phyloP scores from a whole-genome alignment of 345 rosid species.

The Microcos paniculata region DNA sequence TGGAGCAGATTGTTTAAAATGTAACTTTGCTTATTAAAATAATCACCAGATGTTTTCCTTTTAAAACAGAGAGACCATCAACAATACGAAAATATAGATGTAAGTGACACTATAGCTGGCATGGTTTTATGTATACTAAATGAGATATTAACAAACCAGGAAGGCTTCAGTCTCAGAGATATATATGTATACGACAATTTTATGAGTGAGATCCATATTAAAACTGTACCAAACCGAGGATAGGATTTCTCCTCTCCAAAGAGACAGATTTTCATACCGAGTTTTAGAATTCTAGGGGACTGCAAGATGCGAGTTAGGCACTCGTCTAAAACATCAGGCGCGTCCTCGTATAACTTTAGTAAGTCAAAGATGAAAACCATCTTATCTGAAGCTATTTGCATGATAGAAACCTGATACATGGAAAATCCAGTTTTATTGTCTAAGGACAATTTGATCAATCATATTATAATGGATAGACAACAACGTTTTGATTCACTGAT shows the following conservation, averaged over 20 bases:
- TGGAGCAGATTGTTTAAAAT: not conserved
- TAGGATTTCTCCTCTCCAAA: not conserved
- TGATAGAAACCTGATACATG: slow-evolving; percentile 80
- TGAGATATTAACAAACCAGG: not conserved
- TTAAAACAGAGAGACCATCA: not conserved
- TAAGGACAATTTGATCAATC: not conserved
- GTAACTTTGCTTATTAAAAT: not conserved
- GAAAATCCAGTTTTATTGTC: slow-evolving; percentile 6
- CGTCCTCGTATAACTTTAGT: slow-evolving; percentile 71
- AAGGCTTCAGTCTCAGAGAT: not conserved
- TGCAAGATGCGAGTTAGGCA: slow-evolving; percentile 77
- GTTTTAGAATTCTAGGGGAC: slow-evolving; percentile 71
- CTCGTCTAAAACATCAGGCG: slow-evolving; percentile 57
- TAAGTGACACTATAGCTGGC: not conserved
- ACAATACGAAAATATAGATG: not conserved
- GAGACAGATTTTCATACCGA: slow-evolving; percentile 52
- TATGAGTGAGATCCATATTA: not conserved
- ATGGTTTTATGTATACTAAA: not conserved
- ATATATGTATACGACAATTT: not conserved
- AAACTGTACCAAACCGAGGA: not conserved
- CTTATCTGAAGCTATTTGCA: slow-evolving; percentile 83
- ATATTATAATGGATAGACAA: slow-evolving; percentile 1
- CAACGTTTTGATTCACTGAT: not conserved
- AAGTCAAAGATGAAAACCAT: slow-evolving; percentile 81
- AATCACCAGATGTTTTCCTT: not conserved